Percentiles rank a stretch among this genome's conserved stretches.
These are phyloP conservation scores for Lactarius trivialis DNA, from an alignment of 768 basidiomycete genomes.

Conservation along the genomic window DNA sequence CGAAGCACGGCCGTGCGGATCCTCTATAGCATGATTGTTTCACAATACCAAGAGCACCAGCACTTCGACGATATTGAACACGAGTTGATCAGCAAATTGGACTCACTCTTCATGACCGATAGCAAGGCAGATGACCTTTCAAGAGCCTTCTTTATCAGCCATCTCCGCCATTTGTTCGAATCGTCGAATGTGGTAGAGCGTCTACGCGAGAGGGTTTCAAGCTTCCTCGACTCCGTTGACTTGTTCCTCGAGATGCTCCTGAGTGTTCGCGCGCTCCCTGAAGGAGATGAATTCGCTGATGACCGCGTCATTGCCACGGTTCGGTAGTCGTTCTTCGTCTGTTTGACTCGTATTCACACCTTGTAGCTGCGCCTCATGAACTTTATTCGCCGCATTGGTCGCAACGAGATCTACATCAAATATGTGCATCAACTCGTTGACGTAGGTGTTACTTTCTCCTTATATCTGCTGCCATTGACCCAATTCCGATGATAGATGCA, in stretches of 20 bases:
- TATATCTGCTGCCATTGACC: neutral
- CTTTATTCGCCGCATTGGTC: conserved; percentile 85
- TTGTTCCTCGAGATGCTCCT: conserved; percentile 87
- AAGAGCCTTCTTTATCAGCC: conserved; percentile 86
- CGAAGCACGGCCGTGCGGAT: conserved; percentile 88
- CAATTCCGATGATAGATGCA: conserved; percentile 56
- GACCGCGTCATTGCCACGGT: conserved; percentile 92
- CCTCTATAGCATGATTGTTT: conserved; percentile 91
- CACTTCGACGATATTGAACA: conserved; percentile 88
- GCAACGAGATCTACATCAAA: conserved; percentile 93
- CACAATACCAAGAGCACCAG: conserved; percentile 78
- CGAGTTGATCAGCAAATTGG: conserved; percentile 85
- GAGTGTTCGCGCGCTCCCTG: conserved; percentile 81
- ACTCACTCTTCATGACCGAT: conserved; percentile 89
- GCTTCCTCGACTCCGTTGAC: conserved; percentile 85
- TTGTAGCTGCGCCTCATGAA: conserved; percentile 80
- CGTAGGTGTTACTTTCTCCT: conserved; percentile 37
- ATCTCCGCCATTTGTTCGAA: conserved; percentile 86
- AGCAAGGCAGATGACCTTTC: conserved; percentile 88
- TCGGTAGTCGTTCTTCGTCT: conserved; percentile 11
- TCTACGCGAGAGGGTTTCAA: conserved; percentile 68
- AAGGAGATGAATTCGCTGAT: conserved; percentile 90
- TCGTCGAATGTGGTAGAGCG: conserved; percentile 72
- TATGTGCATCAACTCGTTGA: conserved; percentile 94
- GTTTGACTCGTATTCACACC: neutral